Base-by-base conservation (phyloP, 352 stramenopile genomes). In the Globisporangium okanoganense region DNA sequence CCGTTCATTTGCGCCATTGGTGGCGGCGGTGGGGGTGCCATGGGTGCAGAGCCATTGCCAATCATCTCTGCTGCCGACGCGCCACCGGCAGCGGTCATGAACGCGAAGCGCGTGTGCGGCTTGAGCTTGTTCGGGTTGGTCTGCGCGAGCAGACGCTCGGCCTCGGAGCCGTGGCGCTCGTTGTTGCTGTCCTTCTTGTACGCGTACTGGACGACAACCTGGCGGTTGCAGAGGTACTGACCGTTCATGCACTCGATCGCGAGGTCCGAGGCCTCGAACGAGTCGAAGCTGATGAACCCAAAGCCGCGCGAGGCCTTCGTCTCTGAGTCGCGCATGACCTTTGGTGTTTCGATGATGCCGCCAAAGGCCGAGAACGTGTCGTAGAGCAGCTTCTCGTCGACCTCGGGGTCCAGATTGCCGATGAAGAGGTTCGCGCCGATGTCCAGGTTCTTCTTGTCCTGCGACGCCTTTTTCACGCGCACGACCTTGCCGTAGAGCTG, bases 171-270 rank as follows among this genome's bases (percentile, higher is more conserved):
- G 65, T 98, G 94, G 24, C 94, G 78, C 64, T 98, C 94, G 36
- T 92, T 89, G 43, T 94, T 79, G 48, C 85, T 95, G 66, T 98
- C 96, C 69, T 98, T 98, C 79, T 99, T 99, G 77, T 97, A 99
- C 10, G 97, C 97, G 79, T 99, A 99, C 73, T 99, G 94, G 10
- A 99, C 97, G 36, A 97, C 83, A 65, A 99, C 98, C 68, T 98
- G 95, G 7, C 96, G 79, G 72, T 99, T 99, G 71, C 95, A 98
- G 47, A 99, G 75, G 72, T 96, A 99, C 76, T 99, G 97, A 50
- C 92, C 92, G 76, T 99, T 95, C 98, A 99, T 99, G 73, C 95
- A 99, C 73, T 99, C 97, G 71, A 99, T 99, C 13, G 97, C 98
- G 20, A 98, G 79, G 72, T 99, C 98, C 9, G 92, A 88, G 0